These are phyloP conservation scores for Fonsecaea erecta DNA, from an alignment of 2,329 filamentous ascomycete species.

Conservation along the genomic window DNA sequence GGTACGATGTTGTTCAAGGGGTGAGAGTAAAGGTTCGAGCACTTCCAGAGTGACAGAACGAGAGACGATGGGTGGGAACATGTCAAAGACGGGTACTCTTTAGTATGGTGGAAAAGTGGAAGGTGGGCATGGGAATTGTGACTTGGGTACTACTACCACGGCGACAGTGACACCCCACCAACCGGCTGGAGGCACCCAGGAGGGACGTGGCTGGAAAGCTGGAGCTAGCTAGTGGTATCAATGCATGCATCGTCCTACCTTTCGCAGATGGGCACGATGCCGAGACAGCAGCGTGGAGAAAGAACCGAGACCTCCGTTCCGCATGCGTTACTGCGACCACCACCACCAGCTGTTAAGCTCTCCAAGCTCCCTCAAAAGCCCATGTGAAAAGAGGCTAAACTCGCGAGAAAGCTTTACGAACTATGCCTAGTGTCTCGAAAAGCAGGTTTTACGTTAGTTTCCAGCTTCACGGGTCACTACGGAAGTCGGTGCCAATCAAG, in stretches of 20 bases:
- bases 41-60: conserved; percentile 20
- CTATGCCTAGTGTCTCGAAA: background rate
- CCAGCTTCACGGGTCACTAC: background rate
- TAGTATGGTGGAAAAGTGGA: conserved; percentile 12
- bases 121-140: conserved; percentile 10
- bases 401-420: background rate
- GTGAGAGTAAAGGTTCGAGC: conserved; percentile 1
- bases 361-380: background rate
- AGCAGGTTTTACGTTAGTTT: background rate
- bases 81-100: background rate
- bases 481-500: background rate
- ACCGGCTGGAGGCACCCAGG: background rate
- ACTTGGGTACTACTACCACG: no score
- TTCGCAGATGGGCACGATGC: background rate
- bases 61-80: conserved; percentile 4
- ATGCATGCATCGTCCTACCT: background rate
- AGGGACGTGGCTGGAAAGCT: no score
- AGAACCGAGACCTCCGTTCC: background rate
- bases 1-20: conserved; percentile 7
- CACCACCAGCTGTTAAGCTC: background rate
- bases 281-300: background rate
- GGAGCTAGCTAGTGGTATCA: background rate
- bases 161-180: background rate
- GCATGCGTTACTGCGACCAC: no score
- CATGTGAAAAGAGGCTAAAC: background rate